These are phyloP conservation scores for Trichoderma asperellum DNA, from an alignment of 2,329 filamentous ascomycete genomes.

Conservation along the genomic window DNA sequence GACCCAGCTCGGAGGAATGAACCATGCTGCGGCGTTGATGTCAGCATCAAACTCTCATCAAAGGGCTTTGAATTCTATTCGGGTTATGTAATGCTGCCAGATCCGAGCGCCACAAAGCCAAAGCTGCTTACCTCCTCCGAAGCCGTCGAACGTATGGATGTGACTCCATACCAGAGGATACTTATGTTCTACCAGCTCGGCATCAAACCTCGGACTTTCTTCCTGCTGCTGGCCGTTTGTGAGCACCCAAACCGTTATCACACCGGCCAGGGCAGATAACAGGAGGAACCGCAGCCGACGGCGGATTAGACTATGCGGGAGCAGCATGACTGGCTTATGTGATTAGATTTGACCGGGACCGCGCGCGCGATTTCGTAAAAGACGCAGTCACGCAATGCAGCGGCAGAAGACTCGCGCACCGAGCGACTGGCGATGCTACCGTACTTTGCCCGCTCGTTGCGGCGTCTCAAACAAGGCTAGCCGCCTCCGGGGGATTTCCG, in stretches of 20 bases:
- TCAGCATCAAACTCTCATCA: slow-evolving; percentile 8
- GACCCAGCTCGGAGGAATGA: slow-evolving; percentile 33
- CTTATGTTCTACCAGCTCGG: slow-evolving; percentile 14
- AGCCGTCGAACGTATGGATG: slow-evolving; percentile 30
- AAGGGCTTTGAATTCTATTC: background rate
- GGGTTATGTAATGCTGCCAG: slow-evolving; percentile 8
- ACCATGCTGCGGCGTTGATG: slow-evolving; percentile 32
- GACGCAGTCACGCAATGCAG: slow-evolving; percentile 6
- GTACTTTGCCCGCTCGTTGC: background rate
- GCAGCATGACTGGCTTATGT: background rate
- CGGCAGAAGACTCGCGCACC: background rate
- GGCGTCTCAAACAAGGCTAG: background rate
- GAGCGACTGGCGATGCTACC: background rate
- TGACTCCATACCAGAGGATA: slow-evolving; percentile 33
- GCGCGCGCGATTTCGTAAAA: background rate
- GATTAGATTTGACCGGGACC: background rate
- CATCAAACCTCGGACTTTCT: background rate
- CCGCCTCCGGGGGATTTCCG: background rate
- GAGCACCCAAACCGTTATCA: slow-evolving; percentile 3
- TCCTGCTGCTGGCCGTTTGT: background rate
- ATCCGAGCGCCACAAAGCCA: slow-evolving; percentile 19
- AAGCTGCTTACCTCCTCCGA: slow-evolving; percentile 31
- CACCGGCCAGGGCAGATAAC: slow-evolving; percentile 7
- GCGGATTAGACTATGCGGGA: slow-evolving; percentile 12
- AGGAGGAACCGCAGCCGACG: slow-evolving; percentile 11